A percentile compares a stretch with the other conserved stretches of the same genome.
These are phyloP conservation scores for Eutrema yunnanense DNA, from an alignment of 345 rosid species.

Conservation along the genomic window DNA sequence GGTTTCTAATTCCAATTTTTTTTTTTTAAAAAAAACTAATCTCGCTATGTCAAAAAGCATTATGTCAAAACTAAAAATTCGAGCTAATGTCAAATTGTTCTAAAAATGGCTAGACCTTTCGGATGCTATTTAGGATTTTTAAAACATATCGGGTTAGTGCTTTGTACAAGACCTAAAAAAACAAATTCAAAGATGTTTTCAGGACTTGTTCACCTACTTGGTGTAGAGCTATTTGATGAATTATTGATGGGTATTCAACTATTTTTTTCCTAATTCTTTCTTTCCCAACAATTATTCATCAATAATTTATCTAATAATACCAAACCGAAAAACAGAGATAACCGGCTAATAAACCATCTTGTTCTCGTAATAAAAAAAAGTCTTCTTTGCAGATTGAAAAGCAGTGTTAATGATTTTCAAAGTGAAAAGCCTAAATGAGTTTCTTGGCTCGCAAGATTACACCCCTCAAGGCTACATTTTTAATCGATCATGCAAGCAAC, in stretches of 20 bases:
- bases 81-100: too few relatives aligned
- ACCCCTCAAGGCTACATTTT: slow-evolving; percentile 3
- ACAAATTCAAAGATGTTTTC: too few relatives aligned
- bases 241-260: neutral
- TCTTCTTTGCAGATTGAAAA: neutral
- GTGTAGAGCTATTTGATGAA: neutral
- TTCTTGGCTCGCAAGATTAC: slow-evolving; percentile 14
- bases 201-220: neutral
- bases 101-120: neutral
- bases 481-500: slow-evolving; percentile 18
- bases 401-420: neutral
- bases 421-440: neutral
- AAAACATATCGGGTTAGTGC: too few relatives aligned
- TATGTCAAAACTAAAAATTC: neutral
- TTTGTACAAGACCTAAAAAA: too few relatives aligned
- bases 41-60: neutral
- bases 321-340: neutral
- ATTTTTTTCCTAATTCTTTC: neutral
- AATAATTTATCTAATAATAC: neutral
- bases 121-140: neutral
- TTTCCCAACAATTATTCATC: too few relatives aligned
- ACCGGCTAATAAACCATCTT: neutral
- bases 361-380: neutral
- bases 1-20: neutral
- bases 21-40: neutral